Base-by-base conservation (phyloP, 495 filamentous ascomycete genomes). In the Aspergillus bertholletiae region DNA sequence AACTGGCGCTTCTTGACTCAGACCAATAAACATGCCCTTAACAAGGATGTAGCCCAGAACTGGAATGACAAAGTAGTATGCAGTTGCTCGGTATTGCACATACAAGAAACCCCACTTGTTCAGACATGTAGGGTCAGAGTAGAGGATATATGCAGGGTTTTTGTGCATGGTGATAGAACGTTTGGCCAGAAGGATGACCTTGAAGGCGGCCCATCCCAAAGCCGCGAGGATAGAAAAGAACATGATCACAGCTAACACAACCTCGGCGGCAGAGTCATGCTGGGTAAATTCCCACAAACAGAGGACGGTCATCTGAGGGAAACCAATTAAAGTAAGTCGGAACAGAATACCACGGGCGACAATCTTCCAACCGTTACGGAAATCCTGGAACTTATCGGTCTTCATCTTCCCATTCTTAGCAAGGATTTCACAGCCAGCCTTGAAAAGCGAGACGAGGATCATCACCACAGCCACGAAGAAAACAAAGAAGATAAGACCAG, bases 81-180 rank as follows among this genome's bases (percentile, higher is more conserved):
- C 89, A 1, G 93, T 93, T 20, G 94, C 93, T 53, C 92, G 88
- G 78, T 96, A 97, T 69, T 97, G 94, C 52, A 98, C 90, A 67
- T 98, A 98, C 26, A 98, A 75, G 75, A 97, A 98, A 15, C 94
- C 94, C 94, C 94, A 97, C 75, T 96, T 96, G 83, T 98, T 97
- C 54, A 98, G 75, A 30, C 88, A 85, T 46, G 88, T 80, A 9
- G 92, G 90, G 63, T 98, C 94, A 7, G 94, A 96, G 77, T 96
- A 98, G 34, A 98, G 83, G 60, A 97, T 96, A 64, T 97, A 97
- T 44, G 91, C 93, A 11, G 94, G 93, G 69, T 97, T 98, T 66
- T 90, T 90, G 80, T 98, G 93, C 81, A 96, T 88, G 11, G 82
- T 72, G 51, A 96, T 85, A 5, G 92, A 96, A 51, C 90, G 88